Percentiles rank a stretch among this genome's conserved stretches.
phyloP scores from a whole-genome alignment of 2,329 filamentous ascomycete species.

The Fusarium buxicola region DNA sequence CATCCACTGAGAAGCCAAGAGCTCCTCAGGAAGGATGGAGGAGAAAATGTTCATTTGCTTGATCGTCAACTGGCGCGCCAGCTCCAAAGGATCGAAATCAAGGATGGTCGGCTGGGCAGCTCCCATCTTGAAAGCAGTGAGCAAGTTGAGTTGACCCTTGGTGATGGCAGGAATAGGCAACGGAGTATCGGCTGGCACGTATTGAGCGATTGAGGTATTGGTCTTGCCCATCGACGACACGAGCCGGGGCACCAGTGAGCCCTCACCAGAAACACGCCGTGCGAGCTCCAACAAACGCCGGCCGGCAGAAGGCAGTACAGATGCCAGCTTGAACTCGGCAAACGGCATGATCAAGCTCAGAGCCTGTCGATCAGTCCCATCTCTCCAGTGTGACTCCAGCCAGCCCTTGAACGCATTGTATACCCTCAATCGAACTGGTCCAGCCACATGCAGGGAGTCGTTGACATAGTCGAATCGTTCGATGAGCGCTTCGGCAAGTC shows the following conservation, averaged over 20 bases:
- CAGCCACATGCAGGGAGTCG: constrained; percentile 78
- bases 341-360: constrained; percentile 83
- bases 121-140: constrained; percentile 80
- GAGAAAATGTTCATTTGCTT: constrained; percentile 94
- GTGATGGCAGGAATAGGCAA: constrained; percentile 76
- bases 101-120: constrained; percentile 78
- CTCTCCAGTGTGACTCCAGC: constrained; percentile 95
- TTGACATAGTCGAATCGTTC: constrained; percentile 93
- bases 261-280: constrained; percentile 79
- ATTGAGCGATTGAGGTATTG: constrained; percentile 78
- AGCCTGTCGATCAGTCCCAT: constrained; percentile 81
- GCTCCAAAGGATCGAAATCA: constrained; percentile 90
- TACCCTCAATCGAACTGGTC: constrained; percentile 86
- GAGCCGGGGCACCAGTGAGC: constrained; percentile 82
- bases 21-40: constrained; percentile 89
- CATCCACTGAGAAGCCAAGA: constrained; percentile 93
- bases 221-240: constrained; percentile 91
- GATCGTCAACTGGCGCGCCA: constrained; percentile 91
- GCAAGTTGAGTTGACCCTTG: constrained; percentile 78
- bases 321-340: constrained; percentile 76
- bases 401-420: constrained; percentile 98
- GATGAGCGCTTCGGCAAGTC: constrained; percentile 85
- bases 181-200: constrained; percentile 76
- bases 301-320: constrained; percentile 79
- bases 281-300: constrained; percentile 84